Percentiles rank a stretch among this genome's conserved stretches.
Evolutionary conservation across 352 stramenopile species (phyloP).

Genomic region (Phytophthora foliorum): DNA sequence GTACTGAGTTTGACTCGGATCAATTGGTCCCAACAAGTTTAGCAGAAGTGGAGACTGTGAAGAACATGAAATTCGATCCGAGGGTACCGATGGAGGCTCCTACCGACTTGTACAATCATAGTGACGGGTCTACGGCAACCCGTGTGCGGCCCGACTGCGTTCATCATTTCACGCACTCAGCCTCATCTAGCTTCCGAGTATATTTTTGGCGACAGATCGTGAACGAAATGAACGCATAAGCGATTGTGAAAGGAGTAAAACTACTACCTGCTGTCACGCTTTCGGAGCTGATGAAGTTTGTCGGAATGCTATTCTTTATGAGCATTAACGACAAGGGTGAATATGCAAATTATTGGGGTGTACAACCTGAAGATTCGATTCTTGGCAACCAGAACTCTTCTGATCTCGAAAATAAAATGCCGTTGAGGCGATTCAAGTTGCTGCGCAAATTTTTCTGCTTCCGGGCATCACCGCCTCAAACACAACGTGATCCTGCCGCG

Average conservation of each 20-base stretch:
- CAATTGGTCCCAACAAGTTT: background rate
- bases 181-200: constrained; percentile 1
- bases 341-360: background rate
- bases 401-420: constrained; percentile 9
- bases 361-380: constrained; percentile 10
- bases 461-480: background rate
- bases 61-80: constrained; percentile 17
- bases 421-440: constrained; percentile 10
- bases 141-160: constrained; percentile 4
- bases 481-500: background rate
- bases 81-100: constrained; percentile 2
- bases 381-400: background rate
- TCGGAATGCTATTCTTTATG: constrained; percentile 23
- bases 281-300: constrained; percentile 21
- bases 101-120: constrained; percentile 4
- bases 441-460: constrained; percentile 10
- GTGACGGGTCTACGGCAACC: background rate
- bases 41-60: constrained; percentile 6
- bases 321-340: constrained; percentile 13
- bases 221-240: constrained; percentile 11
- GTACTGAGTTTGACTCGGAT: constrained; percentile 8
- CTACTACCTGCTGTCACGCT: background rate
- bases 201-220: constrained; percentile 21
- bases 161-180: constrained; percentile 6
- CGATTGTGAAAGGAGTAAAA: background rate